A percentile compares a stretch with the other conserved stretches of the same genome.
These are phyloP conservation scores for Trichoderma asperellum DNA, from an alignment of 2,329 filamentous ascomycete genomes.

Conservation along the genomic window DNA sequence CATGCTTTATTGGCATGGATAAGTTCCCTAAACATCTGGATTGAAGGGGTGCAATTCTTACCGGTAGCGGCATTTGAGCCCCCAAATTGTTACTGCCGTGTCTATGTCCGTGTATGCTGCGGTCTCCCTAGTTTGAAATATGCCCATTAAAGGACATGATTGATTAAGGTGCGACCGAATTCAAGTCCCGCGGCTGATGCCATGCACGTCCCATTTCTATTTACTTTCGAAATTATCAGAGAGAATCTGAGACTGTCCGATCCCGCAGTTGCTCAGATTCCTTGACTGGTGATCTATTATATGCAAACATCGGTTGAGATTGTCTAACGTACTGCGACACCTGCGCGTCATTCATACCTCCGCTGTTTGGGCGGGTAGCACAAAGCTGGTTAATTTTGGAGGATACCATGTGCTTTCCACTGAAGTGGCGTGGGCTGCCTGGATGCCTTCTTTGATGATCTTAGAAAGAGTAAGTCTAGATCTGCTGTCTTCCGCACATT, in stretches of 20 bases:
- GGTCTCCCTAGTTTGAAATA: background rate
- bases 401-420: background rate
- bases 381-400: background rate
- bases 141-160: no score
- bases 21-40: background rate
- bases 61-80: background rate
- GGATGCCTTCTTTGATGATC: background rate
- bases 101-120: background rate
- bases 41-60: background rate
- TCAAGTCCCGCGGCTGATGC: background rate
- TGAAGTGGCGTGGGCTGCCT: conserved; percentile 10
- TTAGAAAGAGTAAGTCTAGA: background rate
- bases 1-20: background rate
- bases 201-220: background rate
- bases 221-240: background rate
- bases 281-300: background rate
- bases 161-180: background rate
- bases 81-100: background rate
- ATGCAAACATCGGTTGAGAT: conserved; percentile 6
- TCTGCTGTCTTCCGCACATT: background rate
- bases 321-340: conserved; percentile 20
- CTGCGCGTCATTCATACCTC: conserved; percentile 10
- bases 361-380: conserved; percentile 18
- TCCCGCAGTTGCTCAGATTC: conserved; percentile 6
- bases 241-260: background rate